phyloP scores from a whole-genome alignment of 148 eudicot species.

The Rhododendron simsii region DNA sequence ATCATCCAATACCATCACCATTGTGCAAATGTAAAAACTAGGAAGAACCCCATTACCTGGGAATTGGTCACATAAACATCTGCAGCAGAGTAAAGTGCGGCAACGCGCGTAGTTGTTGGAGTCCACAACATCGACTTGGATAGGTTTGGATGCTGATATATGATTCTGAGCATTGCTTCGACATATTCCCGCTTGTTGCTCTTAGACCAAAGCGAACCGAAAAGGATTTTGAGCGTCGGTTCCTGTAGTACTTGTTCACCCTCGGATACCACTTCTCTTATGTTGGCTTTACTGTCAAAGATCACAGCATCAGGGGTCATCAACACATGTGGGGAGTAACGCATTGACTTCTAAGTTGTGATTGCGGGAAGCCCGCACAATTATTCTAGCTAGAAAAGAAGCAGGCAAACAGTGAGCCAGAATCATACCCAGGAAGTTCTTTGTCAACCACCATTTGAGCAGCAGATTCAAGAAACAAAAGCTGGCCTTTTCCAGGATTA shows the following conservation, averaged over 20 bases:
- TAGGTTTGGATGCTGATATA: constrained; percentile 56
- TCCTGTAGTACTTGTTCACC: constrained; percentile 22
- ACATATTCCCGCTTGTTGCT: constrained; percentile 82
- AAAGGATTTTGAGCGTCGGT: constrained; percentile 57
- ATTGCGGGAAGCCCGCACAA: neutral
- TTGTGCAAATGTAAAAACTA: neutral
- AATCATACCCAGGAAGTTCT: constrained; percentile 25
- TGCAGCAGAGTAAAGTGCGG: constrained; percentile 91
- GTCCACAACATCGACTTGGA: constrained; percentile 77
- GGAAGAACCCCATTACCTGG: constrained; percentile 41
- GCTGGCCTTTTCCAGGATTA: constrained; percentile 88
- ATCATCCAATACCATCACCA: no score
- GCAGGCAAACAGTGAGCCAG: neutral
- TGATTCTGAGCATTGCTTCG: constrained; percentile 52
- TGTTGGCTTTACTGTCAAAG: constrained; percentile 7
- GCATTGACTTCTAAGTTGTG: neutral
- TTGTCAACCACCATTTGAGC: constrained; percentile 41
- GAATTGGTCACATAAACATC: constrained; percentile 90
- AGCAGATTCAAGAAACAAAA: constrained; percentile 81
- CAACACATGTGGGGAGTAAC: neutral
- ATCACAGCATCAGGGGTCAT: neutral
- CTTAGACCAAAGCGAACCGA: constrained; percentile 94
- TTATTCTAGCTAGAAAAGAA: neutral
- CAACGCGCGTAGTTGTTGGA: constrained; percentile 83
- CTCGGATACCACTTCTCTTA: constrained; percentile 18